Percentiles rank a stretch among this genome's conserved stretches.
Conservation (phyloP, 1,139 yeast species). For the Suhomyces bribrorum region DNA sequence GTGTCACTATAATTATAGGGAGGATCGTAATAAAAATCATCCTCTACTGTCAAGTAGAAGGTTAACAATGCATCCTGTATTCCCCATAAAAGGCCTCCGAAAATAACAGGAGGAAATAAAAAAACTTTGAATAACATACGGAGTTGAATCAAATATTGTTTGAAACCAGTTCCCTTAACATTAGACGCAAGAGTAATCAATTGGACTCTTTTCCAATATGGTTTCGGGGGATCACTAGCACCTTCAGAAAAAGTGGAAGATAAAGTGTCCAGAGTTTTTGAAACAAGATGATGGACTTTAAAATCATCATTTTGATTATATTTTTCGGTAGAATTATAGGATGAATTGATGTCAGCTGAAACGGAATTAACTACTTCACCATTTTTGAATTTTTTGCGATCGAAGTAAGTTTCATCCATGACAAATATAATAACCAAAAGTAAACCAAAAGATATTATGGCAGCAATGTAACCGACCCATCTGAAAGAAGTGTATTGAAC, state of each 20-base stretch:
- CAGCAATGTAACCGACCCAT: conserved; percentile 42
- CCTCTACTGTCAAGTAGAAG: conserved; percentile 42
- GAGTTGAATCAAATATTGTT: conserved; percentile 30
- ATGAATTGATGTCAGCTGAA: conserved; percentile 4
- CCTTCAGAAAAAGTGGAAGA: conserved; percentile 16
- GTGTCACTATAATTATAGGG: conserved; percentile 34
- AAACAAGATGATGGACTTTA: not conserved
- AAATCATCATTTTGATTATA: not conserved
- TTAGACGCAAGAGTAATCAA: conserved; percentile 28
- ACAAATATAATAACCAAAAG: conserved; percentile 22
- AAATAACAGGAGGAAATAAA: conserved; percentile 37
- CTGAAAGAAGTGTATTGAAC: conserved; percentile 26
- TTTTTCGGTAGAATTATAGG: conserved; percentile 2
- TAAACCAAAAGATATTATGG: conserved; percentile 22
- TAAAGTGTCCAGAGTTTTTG: too few relatives aligned
- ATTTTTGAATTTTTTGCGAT: conserved; percentile 18
- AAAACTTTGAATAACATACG: conserved; percentile 30
- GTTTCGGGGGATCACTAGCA: conserved; percentile 24
- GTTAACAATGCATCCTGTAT: conserved; percentile 40
- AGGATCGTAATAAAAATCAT: conserved; percentile 30
- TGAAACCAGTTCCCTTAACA: conserved; percentile 24
- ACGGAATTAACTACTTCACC: conserved; percentile 3
- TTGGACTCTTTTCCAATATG: conserved; percentile 25
- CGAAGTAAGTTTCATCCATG: conserved; percentile 29
- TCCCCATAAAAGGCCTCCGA: conserved; percentile 41